Evolutionary conservation across 2,329 filamentous ascomycete species (phyloP).

Genomic region (Penicillium crustosum): DNA sequence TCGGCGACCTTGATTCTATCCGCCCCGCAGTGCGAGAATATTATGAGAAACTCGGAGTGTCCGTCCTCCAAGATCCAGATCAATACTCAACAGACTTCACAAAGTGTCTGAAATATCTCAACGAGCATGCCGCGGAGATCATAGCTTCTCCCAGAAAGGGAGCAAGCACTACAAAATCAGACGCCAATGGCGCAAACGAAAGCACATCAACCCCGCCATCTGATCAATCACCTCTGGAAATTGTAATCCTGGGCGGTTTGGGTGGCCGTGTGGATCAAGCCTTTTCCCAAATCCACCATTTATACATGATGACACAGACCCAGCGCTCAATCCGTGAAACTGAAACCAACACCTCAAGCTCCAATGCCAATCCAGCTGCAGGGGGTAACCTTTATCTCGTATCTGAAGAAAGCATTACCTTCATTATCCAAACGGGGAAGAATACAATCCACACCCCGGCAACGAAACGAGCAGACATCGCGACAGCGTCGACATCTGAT

Average conservation of each 20-base stretch:
- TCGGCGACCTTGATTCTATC: constrained; percentile 90
- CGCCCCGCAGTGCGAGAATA: constrained; percentile 60
- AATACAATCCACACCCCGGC: constrained; percentile 68
- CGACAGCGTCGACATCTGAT: background rate
- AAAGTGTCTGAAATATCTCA: constrained; percentile 70
- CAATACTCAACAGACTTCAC: constrained; percentile 89
- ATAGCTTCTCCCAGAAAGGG: constrained; percentile 19
- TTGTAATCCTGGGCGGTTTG: constrained; percentile 81
- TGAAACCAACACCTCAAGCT: background rate
- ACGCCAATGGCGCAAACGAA: background rate
- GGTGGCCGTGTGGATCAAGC: constrained; percentile 92
- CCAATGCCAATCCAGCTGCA: background rate
- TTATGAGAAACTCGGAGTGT: constrained; percentile 62
- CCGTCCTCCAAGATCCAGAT: constrained; percentile 69
- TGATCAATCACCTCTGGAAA: constrained; percentile 48
- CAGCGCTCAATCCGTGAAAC: constrained; percentile 17
- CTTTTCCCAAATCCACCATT: constrained; percentile 81
- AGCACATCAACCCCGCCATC: constrained; percentile 1
- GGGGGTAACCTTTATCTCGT: constrained; percentile 72
- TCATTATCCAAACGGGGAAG: constrained; percentile 68
- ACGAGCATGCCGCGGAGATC: constrained; percentile 34
- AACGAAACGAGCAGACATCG: constrained; percentile 22
- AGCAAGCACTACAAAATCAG: constrained; percentile 4
- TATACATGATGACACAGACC: constrained; percentile 57
- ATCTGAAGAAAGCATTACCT: constrained; percentile 77